Evolutionary conservation across 2,329 filamentous ascomycete species (phyloP), one percentile per base, ranked within the genome.

Genomic region (Rhytidhysteron rufulum): DNA sequence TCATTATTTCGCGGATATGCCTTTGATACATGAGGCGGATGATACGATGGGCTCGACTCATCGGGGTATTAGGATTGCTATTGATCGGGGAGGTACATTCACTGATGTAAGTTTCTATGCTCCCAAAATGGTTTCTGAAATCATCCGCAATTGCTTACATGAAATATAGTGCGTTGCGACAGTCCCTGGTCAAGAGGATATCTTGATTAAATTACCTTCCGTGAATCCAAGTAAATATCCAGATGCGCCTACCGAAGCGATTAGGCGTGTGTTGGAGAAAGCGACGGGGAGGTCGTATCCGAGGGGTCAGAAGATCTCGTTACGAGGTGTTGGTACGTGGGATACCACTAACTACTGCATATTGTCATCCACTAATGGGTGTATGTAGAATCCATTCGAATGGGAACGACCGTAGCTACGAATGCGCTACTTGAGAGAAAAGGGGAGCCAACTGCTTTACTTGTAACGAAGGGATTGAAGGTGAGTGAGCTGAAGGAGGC

Each of bases 331-430:
- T n/a, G n/a, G n/a, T n/a, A n/a, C n/a, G n/a, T n/a, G n/a, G n/a
- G n/a, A n/a, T n/a, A n/a, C n/a, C n/a, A n/a, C n/a, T n/a, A n/a
- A n/a, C n/a, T n/a, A n/a, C n/a, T n/a, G n/a, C n/a, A n/a, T n/a
- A n/a, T n/a, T n/a, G n/a, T n/a, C n/a, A n/a, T n/a, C n/a, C n/a
- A n/a, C 72, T 85, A 1, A 71, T 95, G 8, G 88, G 95, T 63
- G 95, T 88, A 1, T 79, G 82, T 15, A 70, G 82, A 57, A 94
- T 96, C 53, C 40, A 95, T 96, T 61, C 84, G 90, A 34, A 96
- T 96, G 90, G 90, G 90, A 31, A 96, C 90, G 1, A 96, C 90
- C 0, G 89, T 96, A 10, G 90, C 90, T 8, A 96, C 90, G 1
- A 96, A 96, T 63, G 90, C 90, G 0, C 68, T 96, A 41, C 74